Evolutionary conservation across 2,329 filamentous ascomycete species (phyloP).

Genomic region (Colletotrichum sidae): DNA sequence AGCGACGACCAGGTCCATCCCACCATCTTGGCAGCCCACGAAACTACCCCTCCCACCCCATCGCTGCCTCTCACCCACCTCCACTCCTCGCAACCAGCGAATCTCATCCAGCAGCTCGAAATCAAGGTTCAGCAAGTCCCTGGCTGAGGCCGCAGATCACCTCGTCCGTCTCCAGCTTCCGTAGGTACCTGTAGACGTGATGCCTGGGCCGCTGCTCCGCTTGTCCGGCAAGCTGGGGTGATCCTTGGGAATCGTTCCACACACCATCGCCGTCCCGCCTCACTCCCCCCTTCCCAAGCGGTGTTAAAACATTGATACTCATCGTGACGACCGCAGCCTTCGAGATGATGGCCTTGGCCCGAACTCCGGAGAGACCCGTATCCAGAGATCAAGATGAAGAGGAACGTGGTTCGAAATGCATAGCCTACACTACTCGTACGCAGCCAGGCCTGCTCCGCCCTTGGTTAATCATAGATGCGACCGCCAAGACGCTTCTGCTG

Average conservation of each 20-base stretch:
- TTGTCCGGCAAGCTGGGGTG: neutral
- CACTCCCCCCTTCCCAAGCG: too few relatives aligned
- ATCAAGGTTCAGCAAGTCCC: constrained; percentile 21
- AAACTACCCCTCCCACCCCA: neutral
- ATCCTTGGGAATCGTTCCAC: neutral
- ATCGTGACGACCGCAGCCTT: neutral
- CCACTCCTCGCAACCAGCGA: neutral
- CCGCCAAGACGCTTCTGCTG: neutral
- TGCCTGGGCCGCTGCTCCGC: constrained; percentile 16
- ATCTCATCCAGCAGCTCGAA: neutral
- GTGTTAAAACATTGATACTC: too few relatives aligned
- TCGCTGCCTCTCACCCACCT: neutral
- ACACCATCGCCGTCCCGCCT: too few relatives aligned
- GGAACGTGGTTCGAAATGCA: neutral
- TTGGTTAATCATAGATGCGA: constrained; percentile 7
- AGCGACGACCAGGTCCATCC: constrained; percentile 15
- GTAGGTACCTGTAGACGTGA: neutral
- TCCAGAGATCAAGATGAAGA: neutral
- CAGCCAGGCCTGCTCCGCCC: neutral
- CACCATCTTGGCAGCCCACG: constrained; percentile 6
- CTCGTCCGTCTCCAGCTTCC: constrained; percentile 2
- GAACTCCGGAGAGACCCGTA: constrained; percentile 7
- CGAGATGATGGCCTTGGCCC: constrained; percentile 12
- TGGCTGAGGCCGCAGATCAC: constrained; percentile 23
- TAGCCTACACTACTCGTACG: neutral